A percentile compares a stretch with the other conserved stretches of the same genome.
Conservation (phyloP, 768 basidiomycete species). For the Boletus sp. region DNA sequence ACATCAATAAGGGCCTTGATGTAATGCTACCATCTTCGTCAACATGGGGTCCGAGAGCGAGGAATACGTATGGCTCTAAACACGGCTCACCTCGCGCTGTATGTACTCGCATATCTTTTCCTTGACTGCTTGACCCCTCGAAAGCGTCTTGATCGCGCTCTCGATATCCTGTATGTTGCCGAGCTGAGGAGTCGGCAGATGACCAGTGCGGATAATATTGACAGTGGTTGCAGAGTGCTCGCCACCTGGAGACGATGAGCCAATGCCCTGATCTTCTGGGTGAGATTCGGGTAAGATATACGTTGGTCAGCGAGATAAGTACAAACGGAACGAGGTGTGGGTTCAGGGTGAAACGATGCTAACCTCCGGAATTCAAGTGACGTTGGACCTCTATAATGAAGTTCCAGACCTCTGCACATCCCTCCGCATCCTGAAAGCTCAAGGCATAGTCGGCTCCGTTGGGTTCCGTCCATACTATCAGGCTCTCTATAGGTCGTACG, state of each 20-base stretch:
- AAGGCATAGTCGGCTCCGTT: constrained; percentile 93
- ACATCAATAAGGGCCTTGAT: constrained; percentile 84
- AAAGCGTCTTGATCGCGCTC: constrained; percentile 68
- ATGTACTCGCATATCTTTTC: constrained; percentile 91
- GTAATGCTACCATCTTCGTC: constrained; percentile 60
- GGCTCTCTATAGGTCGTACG: constrained; percentile 63
- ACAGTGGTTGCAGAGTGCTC: constrained; percentile 60
- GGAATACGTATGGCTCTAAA: background rate
- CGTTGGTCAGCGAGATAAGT: constrained; percentile 17
- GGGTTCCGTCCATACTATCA: constrained; percentile 99
- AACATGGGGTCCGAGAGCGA: background rate
- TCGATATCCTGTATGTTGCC: constrained; percentile 82
- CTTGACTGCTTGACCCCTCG: constrained; percentile 69
- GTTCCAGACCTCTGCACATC: constrained; percentile 95
- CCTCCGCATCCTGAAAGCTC: constrained; percentile 95
- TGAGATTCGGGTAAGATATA: constrained; percentile 12
- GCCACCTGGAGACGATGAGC: constrained; percentile 64
- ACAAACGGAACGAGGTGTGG: constrained; percentile 5
- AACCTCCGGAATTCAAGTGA: constrained; percentile 69
- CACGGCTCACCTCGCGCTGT: constrained; percentile 66
- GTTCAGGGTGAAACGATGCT: constrained; percentile 31
- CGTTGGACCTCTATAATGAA: constrained; percentile 92
- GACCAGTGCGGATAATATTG: constrained; percentile 66
- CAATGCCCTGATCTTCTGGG: constrained; percentile 46
- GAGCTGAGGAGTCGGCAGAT: constrained; percentile 72